phyloP scores from a whole-genome alignment of 768 basidiomycete species.

The Pisolithus sp. region DNA sequence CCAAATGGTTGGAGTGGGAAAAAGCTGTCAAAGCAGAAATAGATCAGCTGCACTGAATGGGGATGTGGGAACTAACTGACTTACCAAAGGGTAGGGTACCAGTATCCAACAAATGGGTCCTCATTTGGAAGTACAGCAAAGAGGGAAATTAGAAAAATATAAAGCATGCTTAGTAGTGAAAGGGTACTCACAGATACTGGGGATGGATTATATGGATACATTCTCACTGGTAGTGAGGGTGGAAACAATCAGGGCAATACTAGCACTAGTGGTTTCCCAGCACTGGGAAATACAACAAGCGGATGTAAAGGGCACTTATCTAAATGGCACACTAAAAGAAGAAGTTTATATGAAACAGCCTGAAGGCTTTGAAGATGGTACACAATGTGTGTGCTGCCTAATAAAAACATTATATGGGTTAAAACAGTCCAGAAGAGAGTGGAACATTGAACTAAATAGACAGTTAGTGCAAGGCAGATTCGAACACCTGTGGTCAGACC shows the following conservation, averaged over 20 bases:
- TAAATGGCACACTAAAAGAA: too few species aligned
- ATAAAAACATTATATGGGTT: conserved; percentile 23
- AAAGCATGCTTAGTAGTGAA: conserved; percentile 34
- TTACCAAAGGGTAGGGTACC: conserved; percentile 13
- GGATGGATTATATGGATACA: conserved; percentile 31
- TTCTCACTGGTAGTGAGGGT: conserved; percentile 25
- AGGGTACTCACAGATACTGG: conserved; percentile 33
- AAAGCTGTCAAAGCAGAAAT: neutral
- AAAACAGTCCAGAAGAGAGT: conserved; percentile 24
- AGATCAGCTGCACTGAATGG: neutral
- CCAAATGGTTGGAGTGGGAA: conserved; percentile 1
- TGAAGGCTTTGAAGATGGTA: conserved; percentile 16
- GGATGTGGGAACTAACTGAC: conserved; percentile 18
- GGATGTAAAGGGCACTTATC: too few species aligned
- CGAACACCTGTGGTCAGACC: conserved; percentile 2
- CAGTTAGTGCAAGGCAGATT: conserved; percentile 17
- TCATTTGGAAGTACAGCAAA: neutral
- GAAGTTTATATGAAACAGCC: conserved; percentile 10
- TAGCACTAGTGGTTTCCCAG: too few species aligned
- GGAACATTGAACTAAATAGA: conserved; percentile 22
- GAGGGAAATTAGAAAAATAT: conserved; percentile 7
- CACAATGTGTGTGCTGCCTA: neutral
- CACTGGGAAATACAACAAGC: too few species aligned
- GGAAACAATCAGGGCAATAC: neutral
- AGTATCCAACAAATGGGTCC: conserved; percentile 20